Conservation (phyloP, 2,329 filamentous ascomycete species). For the Neodidymelliopsis sp. region DNA sequence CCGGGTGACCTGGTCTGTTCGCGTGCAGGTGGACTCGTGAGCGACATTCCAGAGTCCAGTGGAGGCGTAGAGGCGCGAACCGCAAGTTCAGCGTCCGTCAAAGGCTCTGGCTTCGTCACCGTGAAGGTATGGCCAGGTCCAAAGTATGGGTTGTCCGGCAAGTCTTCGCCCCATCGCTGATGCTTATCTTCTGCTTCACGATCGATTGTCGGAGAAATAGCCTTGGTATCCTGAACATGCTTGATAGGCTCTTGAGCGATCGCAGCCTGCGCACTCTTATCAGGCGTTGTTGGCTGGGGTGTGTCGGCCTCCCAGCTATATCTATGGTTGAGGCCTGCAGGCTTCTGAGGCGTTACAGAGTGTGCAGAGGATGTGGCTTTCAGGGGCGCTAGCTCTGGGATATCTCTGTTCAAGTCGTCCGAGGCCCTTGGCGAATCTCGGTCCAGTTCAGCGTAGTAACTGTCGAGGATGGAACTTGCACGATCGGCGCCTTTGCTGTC, state of each 20-base stretch:
- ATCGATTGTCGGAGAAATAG: conserved; percentile 23
- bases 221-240: conserved; percentile 11
- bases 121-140: conserved; percentile 37
- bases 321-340: conserved; percentile 33
- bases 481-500: conserved; percentile 44
- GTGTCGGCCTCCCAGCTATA: conserved; percentile 44
- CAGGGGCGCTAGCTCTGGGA: conserved; percentile 15
- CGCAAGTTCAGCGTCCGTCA: conserved; percentile 26
- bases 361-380: conserved; percentile 19
- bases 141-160: conserved; percentile 35
- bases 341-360: conserved; percentile 23
- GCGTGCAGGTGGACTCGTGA: conserved; percentile 27
- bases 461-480: conserved; percentile 70
- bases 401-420: conserved; percentile 20
- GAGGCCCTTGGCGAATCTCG: conserved; percentile 48
- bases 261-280: conserved; percentile 17
- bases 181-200: conserved; percentile 25
- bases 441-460: conserved; percentile 65
- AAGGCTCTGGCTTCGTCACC: conserved; percentile 30
- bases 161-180: conserved; percentile 25
- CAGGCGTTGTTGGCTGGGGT: conserved; percentile 19
- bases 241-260: conserved; percentile 22
- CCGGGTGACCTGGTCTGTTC: conserved; percentile 38
- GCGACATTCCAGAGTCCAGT: conserved; percentile 20
- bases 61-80: conserved; percentile 25